Base-by-base conservation (phyloP, 2,329 filamentous ascomycete genomes). In the Ophiostoma himal-ulmi region DNA sequence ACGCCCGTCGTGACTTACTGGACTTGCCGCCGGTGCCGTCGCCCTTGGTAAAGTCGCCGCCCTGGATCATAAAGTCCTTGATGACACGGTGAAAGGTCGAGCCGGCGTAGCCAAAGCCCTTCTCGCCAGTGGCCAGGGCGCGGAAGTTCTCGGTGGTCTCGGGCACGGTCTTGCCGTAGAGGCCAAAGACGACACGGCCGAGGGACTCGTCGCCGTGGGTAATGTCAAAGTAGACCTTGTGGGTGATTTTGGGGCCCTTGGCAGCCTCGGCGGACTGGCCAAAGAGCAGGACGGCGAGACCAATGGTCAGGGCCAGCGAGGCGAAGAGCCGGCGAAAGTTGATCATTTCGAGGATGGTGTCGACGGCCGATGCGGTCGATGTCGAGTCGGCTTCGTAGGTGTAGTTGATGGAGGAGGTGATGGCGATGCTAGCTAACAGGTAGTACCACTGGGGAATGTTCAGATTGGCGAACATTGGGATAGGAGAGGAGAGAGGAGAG, bases 181-280 rank as follows among this genome's bases (percentile, higher is more conserved):
- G 88, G 76, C 92, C 92, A 48, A 95, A 87, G 75, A 92, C 89
- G 75, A 96, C 85, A 73, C 90, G 88, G 73, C 92, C 92, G 60
- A 94, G 78, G 67, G 85, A 79, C 81, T 93, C 84, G 74, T 92
- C 92, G 77, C 90, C 92, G 77, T 93, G 89, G 77, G 85, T 82
- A 75, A 96, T 89, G 81, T 95, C 92, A 80, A 96, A 94, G 85
- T 88, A 95, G 81, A 95, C 93, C 88, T 96, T 97, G 85, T 92
- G 85, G 77, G 94, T 97, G 84, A 97, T 94, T 88, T 95, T 96
- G 74, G 93, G 94, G 66, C 95, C 94, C 84, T 94, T 93, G 75
- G 84, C 84, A 70, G 91, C 91, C 76, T 91, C 88, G 72, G 87
- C 88, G 44, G 88, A 86, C 81, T 93, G 89, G 75, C 90, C 85